Conservation (phyloP, 2,329 filamentous ascomycete species). For the Ascochyta koolunga region DNA sequence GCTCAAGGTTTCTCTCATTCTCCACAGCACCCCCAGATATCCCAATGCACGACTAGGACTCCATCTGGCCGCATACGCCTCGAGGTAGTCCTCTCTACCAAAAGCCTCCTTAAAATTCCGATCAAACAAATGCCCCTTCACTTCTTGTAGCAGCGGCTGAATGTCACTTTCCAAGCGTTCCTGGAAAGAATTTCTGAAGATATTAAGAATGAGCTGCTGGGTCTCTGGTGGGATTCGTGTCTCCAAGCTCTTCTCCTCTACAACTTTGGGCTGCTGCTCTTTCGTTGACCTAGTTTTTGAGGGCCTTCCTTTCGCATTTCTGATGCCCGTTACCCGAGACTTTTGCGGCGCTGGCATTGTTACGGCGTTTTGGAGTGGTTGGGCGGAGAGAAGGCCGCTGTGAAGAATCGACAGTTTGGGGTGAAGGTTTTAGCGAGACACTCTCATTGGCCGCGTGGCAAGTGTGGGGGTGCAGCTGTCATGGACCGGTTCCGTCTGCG, state of each 20-base stretch:
- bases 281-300: conserved; percentile 12
- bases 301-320: conserved; percentile 24
- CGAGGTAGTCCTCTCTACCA: conserved; percentile 70
- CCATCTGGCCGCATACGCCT: conserved; percentile 88
- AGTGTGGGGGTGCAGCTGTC: conserved; percentile 12
- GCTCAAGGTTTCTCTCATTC: conserved; percentile 37
- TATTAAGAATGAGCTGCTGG: conserved; percentile 74
- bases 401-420: conserved; percentile 15
- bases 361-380: neutral
- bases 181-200: conserved; percentile 71
- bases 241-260: conserved; percentile 9
- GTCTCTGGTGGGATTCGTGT: conserved; percentile 55
- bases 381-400: conserved; percentile 11
- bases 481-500: neutral
- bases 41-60: conserved; percentile 84
- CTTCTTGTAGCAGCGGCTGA: conserved; percentile 70
- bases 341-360: conserved; percentile 12
- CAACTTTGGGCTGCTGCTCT: conserved; percentile 15
- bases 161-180: conserved; percentile 53
- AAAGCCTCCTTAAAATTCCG: conserved; percentile 86
- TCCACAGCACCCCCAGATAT: conserved; percentile 69
- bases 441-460: conserved; percentile 1
- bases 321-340: conserved; percentile 15
- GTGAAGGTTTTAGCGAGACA: conserved; percentile 17
- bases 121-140: conserved; percentile 85